Evolutionary conservation across 257 asterid genomes (phyloP), one percentile per base, ranked within the genome.

Genomic region (Handroanthus guayacan): DNA sequence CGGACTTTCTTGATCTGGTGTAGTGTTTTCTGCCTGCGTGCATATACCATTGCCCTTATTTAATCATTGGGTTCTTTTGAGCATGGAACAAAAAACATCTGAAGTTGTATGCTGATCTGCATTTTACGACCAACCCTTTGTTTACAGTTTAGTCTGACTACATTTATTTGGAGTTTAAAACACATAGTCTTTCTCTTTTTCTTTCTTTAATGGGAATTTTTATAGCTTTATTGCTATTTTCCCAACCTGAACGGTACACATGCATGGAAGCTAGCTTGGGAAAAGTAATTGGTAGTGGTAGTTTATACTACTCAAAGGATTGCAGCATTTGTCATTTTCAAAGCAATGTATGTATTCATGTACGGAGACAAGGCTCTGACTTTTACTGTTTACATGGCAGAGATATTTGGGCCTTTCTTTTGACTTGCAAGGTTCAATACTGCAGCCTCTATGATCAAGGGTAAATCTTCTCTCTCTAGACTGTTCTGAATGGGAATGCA

Each of bases 391-490:
- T 56, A 68, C 75, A 51, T 81, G 76, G 76, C 98, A 94, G 97
- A 84, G 98, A 94, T 81, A 87, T 94, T 55, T 94, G 98, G 97
- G 95, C 97, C n/a, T 94, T 94, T 82, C 98, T 94, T 79, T 82
- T 94, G 90, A 84, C 91, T 74, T 87, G 93, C 94, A 92, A 94
- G 86, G 97, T 94, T 82, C 91, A 50, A 45, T 94, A 92, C 82
- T 94, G 98, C 90, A 85, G 96, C 87, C 98, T 91, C 74, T 94
- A 94, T 67, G 98, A 94, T 82, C 92, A 89, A 74, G 98, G 98
- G 98, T 94, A 89, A 85, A 55, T 78, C 31, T 60, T 67, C 77
- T 25, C 16, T 70, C 63, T 70, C 62, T 31, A 66, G 69, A 64
- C 56, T 65, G 44, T 71, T 55, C 50, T 65, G 43, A 61, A 77